Evolutionary conservation across 2,329 filamentous ascomycete species (phyloP).

Genomic region (Zymoseptoria tritici): DNA sequence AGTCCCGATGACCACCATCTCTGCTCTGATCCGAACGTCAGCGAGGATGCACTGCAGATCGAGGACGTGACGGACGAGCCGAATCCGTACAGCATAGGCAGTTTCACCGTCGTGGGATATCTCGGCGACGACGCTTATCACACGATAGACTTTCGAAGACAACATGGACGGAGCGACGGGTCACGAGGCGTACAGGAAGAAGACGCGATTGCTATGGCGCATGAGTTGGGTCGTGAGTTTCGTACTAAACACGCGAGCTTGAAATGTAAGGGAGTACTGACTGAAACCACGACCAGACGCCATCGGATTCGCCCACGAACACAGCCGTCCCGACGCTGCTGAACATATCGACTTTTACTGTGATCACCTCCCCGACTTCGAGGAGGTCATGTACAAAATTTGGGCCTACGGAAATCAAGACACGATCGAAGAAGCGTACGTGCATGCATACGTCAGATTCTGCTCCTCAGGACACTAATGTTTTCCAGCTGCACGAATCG

Average conservation of each 20-base stretch:
- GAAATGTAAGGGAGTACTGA: background rate
- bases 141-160: background rate
- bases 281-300: background rate
- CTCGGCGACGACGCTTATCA: background rate
- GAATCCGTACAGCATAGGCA: background rate
- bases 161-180: background rate
- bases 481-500: background rate
- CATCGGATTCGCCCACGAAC: background rate
- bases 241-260: background rate
- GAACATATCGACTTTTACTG: background rate
- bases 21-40: background rate
- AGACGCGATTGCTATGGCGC: background rate
- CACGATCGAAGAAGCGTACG: background rate
- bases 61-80: background rate
- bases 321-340: background rate
- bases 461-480: background rate
- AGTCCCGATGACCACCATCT: background rate
- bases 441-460: background rate
- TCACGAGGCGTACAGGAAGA: background rate
- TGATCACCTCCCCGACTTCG: background rate
- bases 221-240: background rate
- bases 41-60: background rate
- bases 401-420: background rate
- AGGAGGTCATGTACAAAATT: background rate
- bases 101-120: background rate